A percentile compares a stretch with the other conserved stretches of the same genome.
Evolutionary conservation across 306 rosid genomes (phyloP).

Genomic region (Sesbania bispinosa): DNA sequence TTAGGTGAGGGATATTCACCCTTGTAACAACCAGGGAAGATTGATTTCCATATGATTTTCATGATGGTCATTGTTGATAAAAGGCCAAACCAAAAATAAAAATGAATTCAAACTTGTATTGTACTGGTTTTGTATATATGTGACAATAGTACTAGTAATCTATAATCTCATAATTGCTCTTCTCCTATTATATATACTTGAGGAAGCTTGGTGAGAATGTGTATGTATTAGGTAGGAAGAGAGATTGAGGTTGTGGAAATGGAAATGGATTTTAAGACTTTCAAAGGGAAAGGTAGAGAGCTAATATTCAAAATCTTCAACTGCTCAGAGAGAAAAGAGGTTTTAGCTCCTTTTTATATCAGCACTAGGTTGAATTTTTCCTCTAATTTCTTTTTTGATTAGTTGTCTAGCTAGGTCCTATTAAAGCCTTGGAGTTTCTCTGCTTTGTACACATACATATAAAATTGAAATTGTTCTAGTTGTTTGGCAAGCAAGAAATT

Average conservation of each 20-base stretch:
- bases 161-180: slow-evolving; percentile 6
- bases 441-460: neutral
- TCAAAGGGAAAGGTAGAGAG: neutral
- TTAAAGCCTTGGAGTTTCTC: slow-evolving; percentile 13
- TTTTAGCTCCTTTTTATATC: slow-evolving; percentile 15
- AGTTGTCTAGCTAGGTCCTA: slow-evolving; percentile 25
- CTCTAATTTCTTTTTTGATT: neutral
- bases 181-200: neutral
- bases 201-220: slow-evolving; percentile 18
- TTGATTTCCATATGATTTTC: slow-evolving; percentile 48
- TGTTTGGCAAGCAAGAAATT: slow-evolving; percentile 24
- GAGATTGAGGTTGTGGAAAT: neutral
- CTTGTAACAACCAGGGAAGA: slow-evolving; percentile 60
- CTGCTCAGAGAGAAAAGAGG: slow-evolving; percentile 30
- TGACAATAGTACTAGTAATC: neutral
- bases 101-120: neutral
- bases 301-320: slow-evolving; percentile 46
- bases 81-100: neutral
- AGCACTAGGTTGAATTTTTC: slow-evolving; percentile 27
- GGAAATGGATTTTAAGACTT: slow-evolving; percentile 20
- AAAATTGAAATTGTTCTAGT: slow-evolving; percentile 1
- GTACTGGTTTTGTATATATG: neutral
- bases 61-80: slow-evolving; percentile 35
- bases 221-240: slow-evolving; percentile 27
- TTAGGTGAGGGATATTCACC: slow-evolving; percentile 35